Percentiles rank a stretch among this genome's conserved stretches.
phyloP scores from a whole-genome alignment of 805 yeast species.

The Ogataea polymorpha region DNA sequence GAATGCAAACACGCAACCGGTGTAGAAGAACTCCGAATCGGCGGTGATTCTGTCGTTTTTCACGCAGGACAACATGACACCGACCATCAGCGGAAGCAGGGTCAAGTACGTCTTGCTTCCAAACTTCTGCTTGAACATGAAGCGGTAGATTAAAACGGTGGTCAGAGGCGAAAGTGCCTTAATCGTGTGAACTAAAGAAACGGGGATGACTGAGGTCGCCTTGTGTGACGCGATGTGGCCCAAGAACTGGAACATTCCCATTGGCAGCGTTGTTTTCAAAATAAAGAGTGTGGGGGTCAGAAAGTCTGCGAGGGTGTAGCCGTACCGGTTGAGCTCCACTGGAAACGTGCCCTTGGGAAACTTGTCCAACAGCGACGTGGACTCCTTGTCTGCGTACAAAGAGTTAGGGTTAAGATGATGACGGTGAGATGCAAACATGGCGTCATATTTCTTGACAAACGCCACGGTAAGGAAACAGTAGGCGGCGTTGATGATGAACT shows the following conservation, averaged over 20 bases:
- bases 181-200: conserved; percentile 91
- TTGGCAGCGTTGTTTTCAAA: conserved; percentile 73
- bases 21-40: conserved; percentile 28
- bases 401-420: conserved; percentile 35
- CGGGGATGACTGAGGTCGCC: conserved; percentile 89
- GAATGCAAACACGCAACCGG: conserved; percentile 50
- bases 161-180: conserved; percentile 88
- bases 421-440: conserved; percentile 32
- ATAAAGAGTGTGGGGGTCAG: conserved; percentile 52
- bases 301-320: conserved; percentile 37
- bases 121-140: conserved; percentile 58
- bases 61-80: conserved; percentile 81
- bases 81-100: conserved; percentile 71
- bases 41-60: conserved; percentile 32
- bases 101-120: conserved; percentile 69
- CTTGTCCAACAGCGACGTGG: conserved; percentile 20
- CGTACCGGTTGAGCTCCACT: conserved; percentile 27
- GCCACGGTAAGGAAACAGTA: conserved; percentile 45
- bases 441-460: conserved; percentile 28
- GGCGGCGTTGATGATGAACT: conserved; percentile 69
- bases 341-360: conserved; percentile 55
- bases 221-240: conserved; percentile 92
- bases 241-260: conserved; percentile 90
- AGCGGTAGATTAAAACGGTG: conserved; percentile 76
- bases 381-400: conserved; percentile 23